A percentile compares a stretch with the other conserved stretches of the same genome.
Evolutionary conservation across 768 basidiomycete species (phyloP).

Genomic region (Rhodotorula kratochvilovae): DNA sequence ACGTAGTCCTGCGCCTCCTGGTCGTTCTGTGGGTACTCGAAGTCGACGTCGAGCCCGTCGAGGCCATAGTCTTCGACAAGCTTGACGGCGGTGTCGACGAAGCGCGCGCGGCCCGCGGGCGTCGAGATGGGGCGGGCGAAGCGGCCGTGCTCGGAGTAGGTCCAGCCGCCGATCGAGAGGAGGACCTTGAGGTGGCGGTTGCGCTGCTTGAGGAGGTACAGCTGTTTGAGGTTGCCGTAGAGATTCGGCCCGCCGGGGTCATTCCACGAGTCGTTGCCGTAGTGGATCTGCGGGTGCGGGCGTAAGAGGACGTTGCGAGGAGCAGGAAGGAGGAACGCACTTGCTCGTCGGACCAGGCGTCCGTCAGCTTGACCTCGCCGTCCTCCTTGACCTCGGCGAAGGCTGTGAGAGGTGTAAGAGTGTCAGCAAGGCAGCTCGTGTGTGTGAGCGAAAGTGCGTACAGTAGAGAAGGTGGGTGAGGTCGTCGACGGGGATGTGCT

Average conservation of each 20-base stretch:
- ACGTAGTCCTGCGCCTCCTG: slow-evolving; percentile 77
- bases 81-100: slow-evolving; percentile 73
- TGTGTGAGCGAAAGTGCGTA: background rate
- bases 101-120: slow-evolving; percentile 61
- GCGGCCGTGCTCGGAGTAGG: slow-evolving; percentile 65
- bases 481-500: slow-evolving; percentile 71
- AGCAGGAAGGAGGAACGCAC: slow-evolving; percentile 32
- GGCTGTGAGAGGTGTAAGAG: slow-evolving; percentile 60
- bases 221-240: slow-evolving; percentile 86
- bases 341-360: slow-evolving; percentile 87
- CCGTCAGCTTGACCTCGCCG: slow-evolving; percentile 57
- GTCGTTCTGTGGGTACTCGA: slow-evolving; percentile 80
- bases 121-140: slow-evolving; percentile 77
- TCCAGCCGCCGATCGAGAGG: slow-evolving; percentile 93
- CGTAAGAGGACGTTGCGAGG: background rate
- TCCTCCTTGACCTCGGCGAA: slow-evolving; percentile 72
- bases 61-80: slow-evolving; percentile 84
- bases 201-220: slow-evolving; percentile 82
- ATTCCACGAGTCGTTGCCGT: slow-evolving; percentile 91
- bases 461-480: slow-evolving; percentile 57
- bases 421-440: slow-evolving; percentile 46
- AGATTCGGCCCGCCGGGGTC: slow-evolving; percentile 75
- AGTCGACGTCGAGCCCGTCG: slow-evolving; percentile 87
- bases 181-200: slow-evolving; percentile 68
- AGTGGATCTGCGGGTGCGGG: slow-evolving; percentile 65